Conservation (phyloP, 331 rosid species). For the Spiraea crenata region DNA sequence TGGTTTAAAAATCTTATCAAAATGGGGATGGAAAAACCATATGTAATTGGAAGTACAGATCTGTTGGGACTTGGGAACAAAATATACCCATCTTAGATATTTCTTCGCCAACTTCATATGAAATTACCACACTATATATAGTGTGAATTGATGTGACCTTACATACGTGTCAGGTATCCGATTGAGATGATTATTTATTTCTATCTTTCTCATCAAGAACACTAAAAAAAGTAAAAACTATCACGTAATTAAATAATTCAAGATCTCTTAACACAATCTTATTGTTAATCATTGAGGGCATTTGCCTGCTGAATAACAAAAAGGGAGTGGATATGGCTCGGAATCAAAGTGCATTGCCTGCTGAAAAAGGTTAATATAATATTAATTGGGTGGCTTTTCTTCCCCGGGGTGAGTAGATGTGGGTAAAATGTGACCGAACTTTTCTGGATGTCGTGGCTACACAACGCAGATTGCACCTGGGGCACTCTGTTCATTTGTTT, state of each 20-base stretch:
- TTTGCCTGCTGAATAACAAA: too few relatives aligned
- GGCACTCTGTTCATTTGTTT: slow-evolving; percentile 21
- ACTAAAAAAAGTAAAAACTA: too few relatives aligned
- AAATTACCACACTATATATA: too few relatives aligned
- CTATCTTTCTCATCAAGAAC: too few relatives aligned
- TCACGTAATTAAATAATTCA: too few relatives aligned
- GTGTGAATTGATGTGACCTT: background rate
- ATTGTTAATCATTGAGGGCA: background rate
- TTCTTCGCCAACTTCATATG: slow-evolving; percentile 1
- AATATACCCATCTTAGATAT: background rate
- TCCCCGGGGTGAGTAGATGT: background rate
- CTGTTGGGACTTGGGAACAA: background rate
- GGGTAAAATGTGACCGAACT: background rate
- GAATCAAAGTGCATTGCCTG: background rate
- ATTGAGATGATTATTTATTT: too few relatives aligned
- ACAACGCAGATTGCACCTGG: background rate
- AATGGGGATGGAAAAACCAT: background rate
- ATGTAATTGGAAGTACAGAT: background rate
- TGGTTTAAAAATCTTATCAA: slow-evolving; percentile 8
- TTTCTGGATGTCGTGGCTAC: background rate
- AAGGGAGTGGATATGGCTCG: background rate
- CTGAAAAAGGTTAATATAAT: background rate
- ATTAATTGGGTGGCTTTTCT: slow-evolving; percentile 9
- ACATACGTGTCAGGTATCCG: too few relatives aligned
- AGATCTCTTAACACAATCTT: background rate